Conservation (phyloP, 805 yeast species). For the Komagataella pastoris region DNA sequence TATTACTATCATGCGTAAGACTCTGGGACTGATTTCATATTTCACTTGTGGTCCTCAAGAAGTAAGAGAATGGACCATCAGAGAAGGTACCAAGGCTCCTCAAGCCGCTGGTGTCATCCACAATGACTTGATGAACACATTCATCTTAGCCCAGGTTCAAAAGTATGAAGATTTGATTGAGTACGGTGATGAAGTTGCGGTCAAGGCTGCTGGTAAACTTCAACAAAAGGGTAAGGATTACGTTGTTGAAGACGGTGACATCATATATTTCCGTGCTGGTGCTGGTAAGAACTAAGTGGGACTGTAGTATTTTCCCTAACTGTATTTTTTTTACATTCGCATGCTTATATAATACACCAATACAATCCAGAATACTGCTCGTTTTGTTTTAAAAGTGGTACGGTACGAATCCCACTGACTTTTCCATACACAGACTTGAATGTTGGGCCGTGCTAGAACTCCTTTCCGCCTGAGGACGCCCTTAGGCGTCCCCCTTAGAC, state of each 20-base stretch:
- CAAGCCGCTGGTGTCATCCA: slow-evolving; percentile 98
- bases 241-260: slow-evolving; percentile 74
- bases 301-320: neutral
- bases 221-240: slow-evolving; percentile 67
- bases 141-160: slow-evolving; percentile 64
- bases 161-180: slow-evolving; percentile 49
- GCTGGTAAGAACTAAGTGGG: slow-evolving; percentile 34
- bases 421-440: neutral
- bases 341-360: neutral
- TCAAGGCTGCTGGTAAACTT: slow-evolving; percentile 46
- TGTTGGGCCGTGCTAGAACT: neutral
- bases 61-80: slow-evolving; percentile 81
- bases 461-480: neutral
- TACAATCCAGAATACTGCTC: neutral
- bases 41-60: slow-evolving; percentile 83
- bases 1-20: slow-evolving; percentile 51
- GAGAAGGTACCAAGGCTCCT: slow-evolving; percentile 87
- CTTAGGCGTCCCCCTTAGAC: neutral
- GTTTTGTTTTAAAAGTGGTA: neutral
- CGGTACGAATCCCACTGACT: neutral
- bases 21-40: slow-evolving; percentile 62
- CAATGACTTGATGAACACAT: slow-evolving; percentile 71
- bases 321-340: neutral
- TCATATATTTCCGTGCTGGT: slow-evolving; percentile 59
- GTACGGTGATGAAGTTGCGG: slow-evolving; percentile 34